These are phyloP conservation scores for Cymbopogon flexuosus DNA, from an alignment of 202 grass and related monocot species.

Conservation along the genomic window DNA sequence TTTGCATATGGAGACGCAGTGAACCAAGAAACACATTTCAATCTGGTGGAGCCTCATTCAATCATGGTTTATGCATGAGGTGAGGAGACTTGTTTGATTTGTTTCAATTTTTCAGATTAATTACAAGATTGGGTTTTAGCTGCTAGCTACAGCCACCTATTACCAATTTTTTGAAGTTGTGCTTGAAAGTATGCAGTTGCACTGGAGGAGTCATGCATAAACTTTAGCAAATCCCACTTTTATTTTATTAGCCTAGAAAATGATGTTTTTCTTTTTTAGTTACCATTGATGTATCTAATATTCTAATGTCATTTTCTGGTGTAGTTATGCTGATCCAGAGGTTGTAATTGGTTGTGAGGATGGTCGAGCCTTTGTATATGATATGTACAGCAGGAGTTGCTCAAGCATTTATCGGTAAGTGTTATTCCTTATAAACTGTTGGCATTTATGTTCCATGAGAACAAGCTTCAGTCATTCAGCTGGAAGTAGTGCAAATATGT, in stretches of 20 bases:
- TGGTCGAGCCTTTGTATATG: slow-evolving; percentile 79
- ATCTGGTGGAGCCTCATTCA: slow-evolving; percentile 56
- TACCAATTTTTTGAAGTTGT: not conserved
- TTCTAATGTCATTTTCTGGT: slow-evolving; percentile 44
- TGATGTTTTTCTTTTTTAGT: slow-evolving; percentile 5
- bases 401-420: slow-evolving; percentile 70
- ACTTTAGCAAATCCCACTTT: not conserved
- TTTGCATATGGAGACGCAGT: slow-evolving; percentile 85
- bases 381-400: slow-evolving; percentile 92
- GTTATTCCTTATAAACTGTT: slow-evolving; percentile 12
- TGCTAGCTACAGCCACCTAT: not conserved
- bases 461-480: not conserved
- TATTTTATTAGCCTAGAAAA: slow-evolving; percentile 10
- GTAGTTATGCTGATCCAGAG: slow-evolving; percentile 76
- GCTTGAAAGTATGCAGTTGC: slow-evolving; percentile 15
- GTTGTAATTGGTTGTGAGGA: slow-evolving; percentile 92
- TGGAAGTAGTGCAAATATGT: not conserved
- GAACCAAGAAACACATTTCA: slow-evolving; percentile 69
- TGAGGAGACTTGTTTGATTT: slow-evolving; percentile 25
- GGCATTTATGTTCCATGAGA: not conserved
- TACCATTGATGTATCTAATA: slow-evolving; percentile 3
- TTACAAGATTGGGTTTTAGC: slow-evolving; percentile 21
- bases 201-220: not conserved
- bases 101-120: slow-evolving; percentile 6
- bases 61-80: slow-evolving; percentile 83